Percentiles rank a stretch among this genome's conserved stretches.
phyloP scores from a whole-genome alignment of 352 stramenopile genomes.

The Phytophthora niederhauseri region DNA sequence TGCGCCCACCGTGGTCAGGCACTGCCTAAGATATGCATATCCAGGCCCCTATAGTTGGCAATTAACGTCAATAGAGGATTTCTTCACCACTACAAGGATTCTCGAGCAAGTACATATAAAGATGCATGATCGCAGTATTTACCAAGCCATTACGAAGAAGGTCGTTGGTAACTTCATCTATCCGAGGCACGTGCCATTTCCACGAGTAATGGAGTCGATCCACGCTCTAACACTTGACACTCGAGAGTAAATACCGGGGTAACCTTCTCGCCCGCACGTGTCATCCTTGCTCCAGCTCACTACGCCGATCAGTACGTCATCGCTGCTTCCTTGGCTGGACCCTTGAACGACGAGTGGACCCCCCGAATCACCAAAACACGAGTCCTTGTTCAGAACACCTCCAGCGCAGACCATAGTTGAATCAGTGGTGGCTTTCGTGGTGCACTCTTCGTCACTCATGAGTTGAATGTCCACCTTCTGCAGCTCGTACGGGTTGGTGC shows the following conservation, averaged over 20 bases:
- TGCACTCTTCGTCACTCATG: constrained; percentile 40
- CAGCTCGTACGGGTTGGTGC: constrained; percentile 38
- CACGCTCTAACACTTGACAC: constrained; percentile 47
- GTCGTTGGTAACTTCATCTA: background rate
- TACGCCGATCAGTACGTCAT: constrained; percentile 45
- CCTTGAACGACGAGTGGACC: constrained; percentile 41
- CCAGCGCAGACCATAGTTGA: constrained; percentile 60
- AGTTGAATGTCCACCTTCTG: constrained; percentile 40
- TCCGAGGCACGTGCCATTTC: constrained; percentile 21
- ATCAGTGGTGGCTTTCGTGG: constrained; percentile 19
- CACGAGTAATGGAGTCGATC: constrained; percentile 37
- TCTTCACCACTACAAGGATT: too few relatives aligned
- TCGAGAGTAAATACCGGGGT: constrained; percentile 53
- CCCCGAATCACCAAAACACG: constrained; percentile 60
- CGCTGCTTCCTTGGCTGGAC: background rate
- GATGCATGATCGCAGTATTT: too few relatives aligned
- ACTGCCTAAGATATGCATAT: too few relatives aligned
- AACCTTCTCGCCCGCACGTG: constrained; percentile 40
- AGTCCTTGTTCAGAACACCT: constrained; percentile 35
- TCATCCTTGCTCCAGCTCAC: constrained; percentile 54
- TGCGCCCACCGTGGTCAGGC: too few relatives aligned
- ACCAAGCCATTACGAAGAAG: too few relatives aligned
- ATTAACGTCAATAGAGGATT: too few relatives aligned
- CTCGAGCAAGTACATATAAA: too few relatives aligned
- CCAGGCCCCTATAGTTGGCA: too few relatives aligned